These are phyloP conservation scores for Fusarium tricinctum DNA, from an alignment of 2,329 filamentous ascomycete species.

Conservation along the genomic window DNA sequence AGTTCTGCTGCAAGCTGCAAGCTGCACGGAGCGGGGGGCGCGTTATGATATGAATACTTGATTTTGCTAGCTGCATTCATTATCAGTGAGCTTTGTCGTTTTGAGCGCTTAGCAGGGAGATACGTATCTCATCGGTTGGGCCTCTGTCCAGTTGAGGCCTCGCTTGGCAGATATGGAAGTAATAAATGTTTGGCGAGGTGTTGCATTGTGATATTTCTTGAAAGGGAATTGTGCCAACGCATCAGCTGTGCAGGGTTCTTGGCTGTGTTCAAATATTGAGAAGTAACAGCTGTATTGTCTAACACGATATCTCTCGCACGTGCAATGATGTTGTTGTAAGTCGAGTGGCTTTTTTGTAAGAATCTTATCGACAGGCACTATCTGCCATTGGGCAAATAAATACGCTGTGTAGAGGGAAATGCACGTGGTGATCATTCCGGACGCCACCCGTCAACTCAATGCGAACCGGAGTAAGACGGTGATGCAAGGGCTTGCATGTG, in stretches of 20 bases:
- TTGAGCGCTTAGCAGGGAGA: constrained; percentile 7
- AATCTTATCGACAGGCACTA: neutral
- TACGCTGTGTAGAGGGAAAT: neutral
- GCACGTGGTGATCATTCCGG: neutral
- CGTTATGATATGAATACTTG: neutral
- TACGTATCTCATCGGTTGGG: neutral
- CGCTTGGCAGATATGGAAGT: constrained; percentile 4
- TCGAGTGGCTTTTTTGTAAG: neutral
- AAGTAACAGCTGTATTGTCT: neutral
- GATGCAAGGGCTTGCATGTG: constrained; percentile 12
- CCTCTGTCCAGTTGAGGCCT: constrained; percentile 3
- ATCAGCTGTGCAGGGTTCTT: neutral
- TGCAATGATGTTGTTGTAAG: neutral
- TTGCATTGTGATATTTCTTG: neutral
- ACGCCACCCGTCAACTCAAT: neutral
- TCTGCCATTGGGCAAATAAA: neutral
- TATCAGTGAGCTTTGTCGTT: constrained; percentile 2
- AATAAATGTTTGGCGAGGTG: neutral
- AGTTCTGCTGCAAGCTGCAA: constrained; percentile 17
- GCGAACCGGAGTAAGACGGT: neutral
- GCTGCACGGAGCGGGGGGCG: constrained; percentile 1
- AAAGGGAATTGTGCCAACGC: constrained; percentile 2
- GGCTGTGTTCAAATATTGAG: neutral
- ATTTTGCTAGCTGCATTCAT: constrained; percentile 16
- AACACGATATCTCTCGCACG: neutral